phyloP scores from a whole-genome alignment of 768 basidiomycete species.

The Termitomyces sp. region DNA sequence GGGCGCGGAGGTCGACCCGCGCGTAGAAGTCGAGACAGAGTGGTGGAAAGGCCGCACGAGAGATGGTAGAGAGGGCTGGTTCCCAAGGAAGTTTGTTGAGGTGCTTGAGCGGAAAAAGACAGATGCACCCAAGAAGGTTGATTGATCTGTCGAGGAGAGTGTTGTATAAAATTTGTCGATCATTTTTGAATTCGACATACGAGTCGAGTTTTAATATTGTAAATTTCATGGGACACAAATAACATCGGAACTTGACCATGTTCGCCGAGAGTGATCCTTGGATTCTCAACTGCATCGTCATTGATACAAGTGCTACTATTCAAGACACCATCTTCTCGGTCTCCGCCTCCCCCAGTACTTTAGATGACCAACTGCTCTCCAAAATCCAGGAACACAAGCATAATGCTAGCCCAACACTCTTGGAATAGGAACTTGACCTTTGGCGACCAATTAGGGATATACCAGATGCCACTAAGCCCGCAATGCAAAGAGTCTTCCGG shows the following conservation, averaged over 20 bases:
- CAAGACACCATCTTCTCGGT: background rate
- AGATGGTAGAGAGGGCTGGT: slow-evolving; percentile 92
- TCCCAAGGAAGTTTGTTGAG: slow-evolving; percentile 87
- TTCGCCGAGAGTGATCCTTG: background rate
- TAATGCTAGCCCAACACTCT: background rate
- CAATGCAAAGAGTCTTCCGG: background rate
- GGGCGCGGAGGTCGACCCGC: slow-evolving; percentile 62
- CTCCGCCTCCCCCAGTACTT: background rate
- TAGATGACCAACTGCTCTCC: background rate
- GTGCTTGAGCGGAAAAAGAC: slow-evolving; percentile 43
- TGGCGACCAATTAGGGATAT: background rate
- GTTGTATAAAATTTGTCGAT: background rate
- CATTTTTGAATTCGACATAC: background rate
- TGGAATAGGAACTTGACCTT: background rate
- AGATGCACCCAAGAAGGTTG: slow-evolving; percentile 21
- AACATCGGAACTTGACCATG: no score
- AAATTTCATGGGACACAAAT: background rate
- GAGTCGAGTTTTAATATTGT: background rate
- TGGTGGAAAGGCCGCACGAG: slow-evolving; percentile 96
- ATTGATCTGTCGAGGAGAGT: slow-evolving; percentile 1
- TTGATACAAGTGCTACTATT: background rate
- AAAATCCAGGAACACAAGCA: background rate
- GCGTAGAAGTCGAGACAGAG: slow-evolving; percentile 59
- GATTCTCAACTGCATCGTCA: background rate
- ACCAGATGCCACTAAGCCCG: background rate